phyloP scores from a whole-genome alignment of 257 asterid genomes.

The Vinca minor region DNA sequence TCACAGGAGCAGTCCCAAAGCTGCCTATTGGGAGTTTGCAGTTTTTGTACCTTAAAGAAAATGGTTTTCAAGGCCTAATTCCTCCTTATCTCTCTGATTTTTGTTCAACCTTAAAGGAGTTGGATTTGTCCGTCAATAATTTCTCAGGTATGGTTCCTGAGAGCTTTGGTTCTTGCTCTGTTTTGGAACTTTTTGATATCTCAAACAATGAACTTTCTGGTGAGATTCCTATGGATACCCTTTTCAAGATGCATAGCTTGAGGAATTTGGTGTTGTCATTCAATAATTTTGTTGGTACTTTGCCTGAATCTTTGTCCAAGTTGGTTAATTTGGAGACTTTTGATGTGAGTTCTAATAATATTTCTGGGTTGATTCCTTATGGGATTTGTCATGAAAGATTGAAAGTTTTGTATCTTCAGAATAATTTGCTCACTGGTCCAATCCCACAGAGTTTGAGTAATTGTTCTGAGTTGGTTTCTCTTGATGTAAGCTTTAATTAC shows the following conservation, averaged over 20 bases:
- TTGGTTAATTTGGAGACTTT: conserved; percentile 49
- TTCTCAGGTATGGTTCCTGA: conserved; percentile 61
- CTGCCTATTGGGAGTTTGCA: conserved; percentile 34
- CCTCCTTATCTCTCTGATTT: conserved; percentile 44
- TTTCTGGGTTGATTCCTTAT: conserved; percentile 59
- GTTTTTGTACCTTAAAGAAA: conserved; percentile 52
- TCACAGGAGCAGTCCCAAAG: conserved; percentile 51
- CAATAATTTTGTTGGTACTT: conserved; percentile 58
- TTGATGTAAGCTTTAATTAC: conserved; percentile 84
- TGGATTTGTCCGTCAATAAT: conserved; percentile 61
- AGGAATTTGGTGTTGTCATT: conserved; percentile 50
- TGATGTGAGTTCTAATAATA: conserved; percentile 78
- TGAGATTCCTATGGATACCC: conserved; percentile 56
- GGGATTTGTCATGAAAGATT: conserved; percentile 55
- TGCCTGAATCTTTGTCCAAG: conserved; percentile 62
- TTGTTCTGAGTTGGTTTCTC: conserved; percentile 67
- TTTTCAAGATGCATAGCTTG: conserved; percentile 49
- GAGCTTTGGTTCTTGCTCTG: conserved; percentile 50
- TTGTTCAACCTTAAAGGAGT: conserved; percentile 55
- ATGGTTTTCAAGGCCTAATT: conserved; percentile 45
- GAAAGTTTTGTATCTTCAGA: conserved; percentile 67
- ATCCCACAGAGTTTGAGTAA: conserved; percentile 64
- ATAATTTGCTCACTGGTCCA: conserved; percentile 56
- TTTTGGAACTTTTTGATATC: conserved; percentile 49
- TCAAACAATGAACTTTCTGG: conserved; percentile 68